phyloP scores from a whole-genome alignment of 2,329 filamentous ascomycete genomes.

The Calonectria hawksworthii region DNA sequence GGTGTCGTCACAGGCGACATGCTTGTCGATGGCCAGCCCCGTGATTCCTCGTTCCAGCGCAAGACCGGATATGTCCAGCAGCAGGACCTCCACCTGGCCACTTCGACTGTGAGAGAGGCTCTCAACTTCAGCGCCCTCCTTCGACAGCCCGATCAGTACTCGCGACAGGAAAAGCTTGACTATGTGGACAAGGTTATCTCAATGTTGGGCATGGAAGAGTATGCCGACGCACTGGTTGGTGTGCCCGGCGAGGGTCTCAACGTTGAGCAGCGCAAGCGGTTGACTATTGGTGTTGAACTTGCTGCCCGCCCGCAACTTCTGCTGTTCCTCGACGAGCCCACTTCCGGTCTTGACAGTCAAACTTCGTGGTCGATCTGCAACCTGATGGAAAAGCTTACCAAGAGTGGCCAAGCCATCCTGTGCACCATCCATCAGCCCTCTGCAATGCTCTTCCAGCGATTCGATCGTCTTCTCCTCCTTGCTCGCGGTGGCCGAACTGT shows the following conservation, averaged over 20 bases:
- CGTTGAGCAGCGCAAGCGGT: slow-evolving; percentile 70
- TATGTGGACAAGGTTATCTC: slow-evolving; percentile 84
- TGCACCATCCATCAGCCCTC: slow-evolving; percentile 65
- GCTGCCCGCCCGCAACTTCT: slow-evolving; percentile 67
- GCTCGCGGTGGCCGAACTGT: slow-evolving; percentile 73
- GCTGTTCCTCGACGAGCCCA: slow-evolving; percentile 71
- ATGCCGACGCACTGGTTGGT: slow-evolving; percentile 73
- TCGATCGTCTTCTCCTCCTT: slow-evolving; percentile 71
- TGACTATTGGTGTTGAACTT: slow-evolving; percentile 70
- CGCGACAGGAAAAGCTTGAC: slow-evolving; percentile 78
- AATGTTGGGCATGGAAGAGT: slow-evolving; percentile 73
- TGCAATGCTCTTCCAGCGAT: slow-evolving; percentile 60
- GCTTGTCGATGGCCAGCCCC: slow-evolving; percentile 70
- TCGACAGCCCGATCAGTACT: slow-evolving; percentile 78
- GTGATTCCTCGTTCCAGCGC: slow-evolving; percentile 84
- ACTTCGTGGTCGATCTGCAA: slow-evolving; percentile 71
- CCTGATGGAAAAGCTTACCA: slow-evolving; percentile 70
- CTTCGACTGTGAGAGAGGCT: slow-evolving; percentile 85
- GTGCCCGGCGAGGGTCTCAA: slow-evolving; percentile 69
- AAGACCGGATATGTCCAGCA: slow-evolving; percentile 93
- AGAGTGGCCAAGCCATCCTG: slow-evolving; percentile 62
- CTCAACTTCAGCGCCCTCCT: slow-evolving; percentile 85
- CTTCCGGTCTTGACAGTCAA: slow-evolving; percentile 71
- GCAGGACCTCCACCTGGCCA: slow-evolving; percentile 85
- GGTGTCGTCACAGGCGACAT: slow-evolving; percentile 89